Percentiles rank a stretch among this genome's conserved stretches.
Evolutionary conservation across 768 basidiomycete genomes (phyloP).

Genomic region (Suillus clintonianus): DNA sequence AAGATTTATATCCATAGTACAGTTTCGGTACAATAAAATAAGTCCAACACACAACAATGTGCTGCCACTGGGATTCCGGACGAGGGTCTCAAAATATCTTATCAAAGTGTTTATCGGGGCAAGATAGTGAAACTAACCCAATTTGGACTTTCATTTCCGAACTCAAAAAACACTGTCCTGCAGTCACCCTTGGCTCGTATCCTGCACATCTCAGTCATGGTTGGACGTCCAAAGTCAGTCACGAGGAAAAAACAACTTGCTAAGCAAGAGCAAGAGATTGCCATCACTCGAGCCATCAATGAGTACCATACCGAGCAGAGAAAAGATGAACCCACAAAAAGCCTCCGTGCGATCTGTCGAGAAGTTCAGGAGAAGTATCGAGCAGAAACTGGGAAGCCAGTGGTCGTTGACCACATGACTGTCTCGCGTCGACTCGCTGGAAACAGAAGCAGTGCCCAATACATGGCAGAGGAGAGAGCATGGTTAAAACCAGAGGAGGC

Average conservation of each 20-base stretch:
- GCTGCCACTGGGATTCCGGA: not conserved
- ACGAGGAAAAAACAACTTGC: not conserved
- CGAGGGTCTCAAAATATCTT: not conserved
- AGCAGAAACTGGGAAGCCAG: not conserved
- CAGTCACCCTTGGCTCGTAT: not conserved
- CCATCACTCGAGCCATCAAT: not conserved
- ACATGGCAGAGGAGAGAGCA: conserved; percentile 25
- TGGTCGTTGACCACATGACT: not conserved
- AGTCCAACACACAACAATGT: not conserved
- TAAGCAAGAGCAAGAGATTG: not conserved
- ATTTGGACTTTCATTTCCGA: not conserved
- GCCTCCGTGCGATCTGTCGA: conserved; percentile 13
- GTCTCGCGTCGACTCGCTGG: conserved; percentile 22
- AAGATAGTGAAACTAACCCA: not conserved
- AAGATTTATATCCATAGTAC: not conserved
- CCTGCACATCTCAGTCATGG: not conserved
- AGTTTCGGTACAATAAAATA: not conserved
- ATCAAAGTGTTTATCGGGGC: not conserved
- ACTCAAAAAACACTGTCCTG: not conserved
- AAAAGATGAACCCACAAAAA: not conserved
- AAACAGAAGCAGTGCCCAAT: conserved; percentile 30
- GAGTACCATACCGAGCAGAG: conserved; percentile 9
- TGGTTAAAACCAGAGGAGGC: conserved; percentile 1
- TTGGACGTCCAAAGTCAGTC: not conserved
- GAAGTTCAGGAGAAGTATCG: conserved; percentile 16